These are phyloP conservation scores for Malassezia obtusa DNA, from an alignment of 1,284 basidiomycete genomes.

Conservation along the genomic window DNA sequence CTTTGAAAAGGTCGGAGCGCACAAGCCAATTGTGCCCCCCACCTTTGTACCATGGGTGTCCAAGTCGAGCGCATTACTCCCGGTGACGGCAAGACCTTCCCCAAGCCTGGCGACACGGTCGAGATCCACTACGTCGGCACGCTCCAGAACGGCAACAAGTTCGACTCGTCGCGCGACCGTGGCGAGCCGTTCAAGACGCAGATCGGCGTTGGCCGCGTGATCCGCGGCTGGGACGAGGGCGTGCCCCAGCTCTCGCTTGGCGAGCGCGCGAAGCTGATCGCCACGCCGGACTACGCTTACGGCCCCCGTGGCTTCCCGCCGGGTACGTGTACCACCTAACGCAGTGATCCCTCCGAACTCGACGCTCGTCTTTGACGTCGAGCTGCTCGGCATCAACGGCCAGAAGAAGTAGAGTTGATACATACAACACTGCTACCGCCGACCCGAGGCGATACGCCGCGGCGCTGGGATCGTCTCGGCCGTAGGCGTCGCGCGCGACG, in stretches of 20 bases:
- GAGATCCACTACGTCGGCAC: conserved; percentile 45
- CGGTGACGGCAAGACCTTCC: conserved; percentile 48
- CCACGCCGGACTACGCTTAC: conserved; percentile 49
- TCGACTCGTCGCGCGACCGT: conserved; percentile 48
- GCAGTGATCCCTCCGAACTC: conserved; percentile 48
- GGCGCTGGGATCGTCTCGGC: not conserved
- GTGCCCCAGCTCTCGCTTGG: conserved; percentile 49
- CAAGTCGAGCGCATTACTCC: conserved; percentile 40
- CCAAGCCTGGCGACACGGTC: conserved; percentile 39
- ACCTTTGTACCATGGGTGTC: conserved; percentile 31
- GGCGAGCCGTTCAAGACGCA: conserved; percentile 35
- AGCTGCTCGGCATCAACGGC: conserved; percentile 50
- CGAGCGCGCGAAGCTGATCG: conserved; percentile 45
- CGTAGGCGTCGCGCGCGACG: not conserved
- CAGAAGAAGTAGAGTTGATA: conserved; percentile 17
- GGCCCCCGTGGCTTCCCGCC: conserved; percentile 27
- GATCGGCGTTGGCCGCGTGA: conserved; percentile 47
- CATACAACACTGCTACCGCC: conserved; percentile 2
- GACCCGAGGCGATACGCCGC: not conserved
- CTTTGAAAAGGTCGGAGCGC: conserved; percentile 4
- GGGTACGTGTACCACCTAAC: not conserved
- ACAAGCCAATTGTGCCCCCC: conserved; percentile 15
- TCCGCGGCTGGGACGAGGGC: conserved; percentile 50
- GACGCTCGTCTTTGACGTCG: conserved; percentile 46
- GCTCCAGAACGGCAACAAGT: conserved; percentile 30